Percentiles rank a stretch among this genome's conserved stretches.
Conservation (phyloP, 371 early-diverging fungal genomes). For the Funneliformis caledonium region DNA sequence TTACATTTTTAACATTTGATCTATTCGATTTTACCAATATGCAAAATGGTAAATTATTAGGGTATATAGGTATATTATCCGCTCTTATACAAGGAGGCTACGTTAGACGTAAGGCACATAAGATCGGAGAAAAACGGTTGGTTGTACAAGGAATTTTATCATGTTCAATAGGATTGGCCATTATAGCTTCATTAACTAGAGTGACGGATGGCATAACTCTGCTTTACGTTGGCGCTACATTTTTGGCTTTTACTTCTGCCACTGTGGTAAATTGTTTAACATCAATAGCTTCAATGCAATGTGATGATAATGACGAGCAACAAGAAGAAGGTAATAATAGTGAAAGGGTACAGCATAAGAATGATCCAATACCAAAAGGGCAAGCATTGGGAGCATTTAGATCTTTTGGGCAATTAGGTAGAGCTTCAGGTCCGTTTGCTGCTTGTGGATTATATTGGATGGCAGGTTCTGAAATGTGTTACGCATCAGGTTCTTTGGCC, state of each 20-base stretch:
- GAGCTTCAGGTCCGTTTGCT: conserved; percentile 87
- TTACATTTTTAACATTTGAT: conserved; percentile 95
- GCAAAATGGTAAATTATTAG: conserved; percentile 90
- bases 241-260: conserved; percentile 88
- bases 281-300: conserved; percentile 69
- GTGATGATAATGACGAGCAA: conserved; percentile 43
- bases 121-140: conserved; percentile 70
- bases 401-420: conserved; percentile 90
- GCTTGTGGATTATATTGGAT: conserved; percentile 91
- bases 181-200: conserved; percentile 60
- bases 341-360: not conserved
- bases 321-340: not conserved
- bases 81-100: conserved; percentile 93
- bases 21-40: conserved; percentile 82
- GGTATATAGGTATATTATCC: conserved; percentile 85
- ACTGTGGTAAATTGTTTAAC: conserved; percentile 94
- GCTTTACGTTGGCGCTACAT: conserved; percentile 65
- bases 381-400: conserved; percentile 85
- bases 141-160: conserved; percentile 79
- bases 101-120: conserved; percentile 78
- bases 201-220: conserved; percentile 25
- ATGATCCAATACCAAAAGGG: conserved; percentile 62
- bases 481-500: conserved; percentile 43
- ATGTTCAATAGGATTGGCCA: conserved; percentile 71
- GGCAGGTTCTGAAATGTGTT: conserved; percentile 68